phyloP scores from a whole-genome alignment of 768 basidiomycete genomes.

The Leucogyrophana mollusca region DNA sequence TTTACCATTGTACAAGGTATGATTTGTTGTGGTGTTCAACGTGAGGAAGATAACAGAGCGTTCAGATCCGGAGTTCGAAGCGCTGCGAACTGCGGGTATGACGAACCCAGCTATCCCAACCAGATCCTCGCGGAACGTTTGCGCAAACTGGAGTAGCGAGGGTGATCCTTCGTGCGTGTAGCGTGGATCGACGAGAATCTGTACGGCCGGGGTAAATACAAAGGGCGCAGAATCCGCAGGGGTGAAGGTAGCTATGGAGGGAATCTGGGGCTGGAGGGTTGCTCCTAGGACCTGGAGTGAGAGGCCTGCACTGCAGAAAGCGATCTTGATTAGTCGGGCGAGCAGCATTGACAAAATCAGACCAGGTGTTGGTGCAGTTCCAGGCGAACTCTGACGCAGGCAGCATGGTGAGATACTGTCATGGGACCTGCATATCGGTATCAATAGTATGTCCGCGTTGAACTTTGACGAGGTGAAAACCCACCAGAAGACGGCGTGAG shows the following conservation, averaged over 20 bases:
- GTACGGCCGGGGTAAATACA: conserved; percentile 25
- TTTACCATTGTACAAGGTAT: conserved; percentile 35
- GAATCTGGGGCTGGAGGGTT: conserved; percentile 31
- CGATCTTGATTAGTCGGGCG: too few species aligned
- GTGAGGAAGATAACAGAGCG: conserved; percentile 30
- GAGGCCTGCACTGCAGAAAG: too few species aligned
- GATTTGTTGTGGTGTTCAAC: conserved; percentile 21
- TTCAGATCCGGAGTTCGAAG: conserved; percentile 8
- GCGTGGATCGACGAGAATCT: conserved; percentile 35
- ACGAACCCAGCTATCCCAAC: conserved; percentile 27
- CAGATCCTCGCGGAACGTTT: conserved; percentile 37
- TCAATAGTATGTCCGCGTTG: too few species aligned
- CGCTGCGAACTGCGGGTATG: conserved; percentile 19
- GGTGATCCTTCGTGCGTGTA: conserved; percentile 26
- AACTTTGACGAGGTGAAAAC: too few species aligned
- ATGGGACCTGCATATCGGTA: too few species aligned
- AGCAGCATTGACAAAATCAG: too few species aligned
- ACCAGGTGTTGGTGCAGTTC: too few species aligned
- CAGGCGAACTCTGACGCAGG: too few species aligned
- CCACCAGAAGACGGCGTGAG: too few species aligned
- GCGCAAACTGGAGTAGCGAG: conserved; percentile 33
- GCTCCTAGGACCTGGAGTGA: too few species aligned
- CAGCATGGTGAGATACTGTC: too few species aligned
- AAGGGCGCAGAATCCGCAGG: conserved; percentile 23
- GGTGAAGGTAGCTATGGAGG: conserved; percentile 34